These are phyloP conservation scores for Carex pumila DNA, from an alignment of 176 grass and related monocot genomes.

Conservation along the genomic window DNA sequence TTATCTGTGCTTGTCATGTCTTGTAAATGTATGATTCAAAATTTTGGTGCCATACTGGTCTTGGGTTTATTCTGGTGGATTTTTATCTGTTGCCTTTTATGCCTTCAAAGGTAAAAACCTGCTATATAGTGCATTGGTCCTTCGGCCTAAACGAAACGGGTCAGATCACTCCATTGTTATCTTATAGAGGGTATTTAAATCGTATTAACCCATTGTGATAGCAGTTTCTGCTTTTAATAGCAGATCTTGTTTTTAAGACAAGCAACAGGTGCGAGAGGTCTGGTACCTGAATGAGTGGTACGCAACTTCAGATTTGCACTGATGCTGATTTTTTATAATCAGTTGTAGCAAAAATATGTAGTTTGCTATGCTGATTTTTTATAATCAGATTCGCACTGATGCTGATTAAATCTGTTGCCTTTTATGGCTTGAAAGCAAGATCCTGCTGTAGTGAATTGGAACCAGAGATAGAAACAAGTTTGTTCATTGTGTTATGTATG, in stretches of 20 bases:
- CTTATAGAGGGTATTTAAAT: background rate
- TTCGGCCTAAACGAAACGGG: background rate
- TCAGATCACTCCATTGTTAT: background rate
- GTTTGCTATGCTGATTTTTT: no score
- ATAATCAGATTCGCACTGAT: no score
- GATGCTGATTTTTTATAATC: background rate
- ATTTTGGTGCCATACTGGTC: background rate
- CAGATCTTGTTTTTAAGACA: background rate
- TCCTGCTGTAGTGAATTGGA: no score
- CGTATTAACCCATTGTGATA: background rate
- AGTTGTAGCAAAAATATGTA: background rate
- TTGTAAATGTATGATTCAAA: background rate
- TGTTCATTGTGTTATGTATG: background rate
- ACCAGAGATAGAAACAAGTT: background rate
- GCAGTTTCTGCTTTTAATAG: background rate
- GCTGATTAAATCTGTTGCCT: no score
- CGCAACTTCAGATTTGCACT: background rate
- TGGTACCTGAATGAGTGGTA: background rate
- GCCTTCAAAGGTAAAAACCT: background rate
- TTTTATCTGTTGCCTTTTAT: background rate
- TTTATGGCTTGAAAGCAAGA: no score
- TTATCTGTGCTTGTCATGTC: background rate
- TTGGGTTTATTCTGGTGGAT: background rate
- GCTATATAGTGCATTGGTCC: background rate
- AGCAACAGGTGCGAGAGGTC: background rate